Conservation (phyloP, 768 basidiomycete genomes). For the Russula compacta region DNA sequence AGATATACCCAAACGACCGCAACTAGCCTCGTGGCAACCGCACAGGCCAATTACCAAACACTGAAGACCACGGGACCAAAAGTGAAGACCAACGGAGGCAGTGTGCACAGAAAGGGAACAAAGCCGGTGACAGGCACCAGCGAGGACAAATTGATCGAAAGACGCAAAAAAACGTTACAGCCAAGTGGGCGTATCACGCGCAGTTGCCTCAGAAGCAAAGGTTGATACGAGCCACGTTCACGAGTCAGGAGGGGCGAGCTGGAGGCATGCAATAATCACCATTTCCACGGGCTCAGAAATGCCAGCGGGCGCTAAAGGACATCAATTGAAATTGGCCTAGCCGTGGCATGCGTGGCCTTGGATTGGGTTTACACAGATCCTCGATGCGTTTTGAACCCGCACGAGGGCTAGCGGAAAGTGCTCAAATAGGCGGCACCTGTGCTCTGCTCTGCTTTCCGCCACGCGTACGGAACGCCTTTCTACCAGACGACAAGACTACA, state of each 20-base stretch:
- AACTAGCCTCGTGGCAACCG: constrained; percentile 3
- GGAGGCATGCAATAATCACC: neutral
- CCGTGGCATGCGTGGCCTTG: neutral
- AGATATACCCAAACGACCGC: neutral
- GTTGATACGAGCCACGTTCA: neutral
- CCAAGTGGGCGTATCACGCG: neutral
- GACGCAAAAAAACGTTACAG: neutral
- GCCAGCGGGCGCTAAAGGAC: neutral
- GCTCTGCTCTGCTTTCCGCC: neutral
- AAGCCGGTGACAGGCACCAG: neutral
- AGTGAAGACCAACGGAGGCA: neutral
- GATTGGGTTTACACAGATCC: neutral
- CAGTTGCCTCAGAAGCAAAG: neutral
- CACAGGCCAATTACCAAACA: neutral
- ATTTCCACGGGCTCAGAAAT: neutral
- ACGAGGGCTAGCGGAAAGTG: constrained; percentile 6
- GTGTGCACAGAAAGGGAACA: neutral
- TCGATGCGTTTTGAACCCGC: neutral
- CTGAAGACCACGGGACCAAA: neutral
- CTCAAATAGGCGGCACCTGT: neutral
- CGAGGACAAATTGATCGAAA: neutral
- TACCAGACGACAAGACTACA: neutral
- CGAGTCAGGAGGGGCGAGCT: neutral
- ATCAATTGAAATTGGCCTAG: neutral
- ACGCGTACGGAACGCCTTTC: neutral